Base-by-base conservation (phyloP, 352 stramenopile genomes). In the Phytophthora capsici region DNA sequence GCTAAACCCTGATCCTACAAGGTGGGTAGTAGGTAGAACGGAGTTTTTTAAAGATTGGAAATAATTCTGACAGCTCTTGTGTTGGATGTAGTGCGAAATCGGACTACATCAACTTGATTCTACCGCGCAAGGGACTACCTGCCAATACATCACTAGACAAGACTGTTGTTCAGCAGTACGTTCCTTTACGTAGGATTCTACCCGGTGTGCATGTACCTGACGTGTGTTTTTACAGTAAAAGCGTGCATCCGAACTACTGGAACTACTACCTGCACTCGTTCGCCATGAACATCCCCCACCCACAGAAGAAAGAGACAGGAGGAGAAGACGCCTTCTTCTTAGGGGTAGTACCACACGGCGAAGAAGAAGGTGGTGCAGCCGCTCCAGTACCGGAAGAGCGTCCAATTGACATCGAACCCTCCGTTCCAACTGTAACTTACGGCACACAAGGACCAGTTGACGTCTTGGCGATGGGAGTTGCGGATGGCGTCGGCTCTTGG, bases 401-500 rank as follows among this genome's bases (percentile, higher is more conserved):
- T 10, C 57, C 59, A 8, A 63, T 71, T 43, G 50, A 75, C 41
- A 58, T 75, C 32, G 38, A 70, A 19, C 53, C 49, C 13, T 71
- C 57, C 9, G 38, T 74, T 16, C 45, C 65, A 22, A 69, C 65
- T 1, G 26, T 71, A 13, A 83, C 69, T 14, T 30, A 82, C 19
- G 69, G 76, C 8, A 76, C 69, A 4, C 67, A 80, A 20, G 88
- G 84, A 36, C 81, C 82, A 14, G 79, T 86, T 6, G 80, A 94
- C 41, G 84, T 98, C 13, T 81, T 96, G 19, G 97, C 97, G 37
- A 84, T 98, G 63, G 95, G 95, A 30, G 94, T 99, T 20, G 92
- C 94, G 6, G 96, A 99, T 78, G 96, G 96, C 37, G 96, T 99
- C 2, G 96, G 96, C 8, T 98, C 88, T 46, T 99, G 96, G 96